A percentile compares a stretch with the other conserved stretches of the same genome.
phyloP scores from a whole-genome alignment of 345 rosid species.

The Populus pruinosa region DNA sequence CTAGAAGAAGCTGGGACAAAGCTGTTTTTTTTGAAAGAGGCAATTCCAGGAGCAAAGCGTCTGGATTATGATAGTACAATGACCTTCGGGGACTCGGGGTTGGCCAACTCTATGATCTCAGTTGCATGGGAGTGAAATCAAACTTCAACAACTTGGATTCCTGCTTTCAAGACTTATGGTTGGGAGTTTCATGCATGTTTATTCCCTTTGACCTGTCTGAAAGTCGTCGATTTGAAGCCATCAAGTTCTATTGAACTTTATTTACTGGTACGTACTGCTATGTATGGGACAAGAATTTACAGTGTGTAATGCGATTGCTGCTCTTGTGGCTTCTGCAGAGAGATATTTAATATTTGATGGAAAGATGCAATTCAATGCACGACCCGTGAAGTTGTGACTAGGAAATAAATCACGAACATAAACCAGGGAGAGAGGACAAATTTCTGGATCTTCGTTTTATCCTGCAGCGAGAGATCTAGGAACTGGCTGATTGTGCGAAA shows the following conservation, averaged over 20 bases:
- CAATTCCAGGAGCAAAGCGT: conserved; percentile 79
- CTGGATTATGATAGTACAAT: conserved; percentile 65
- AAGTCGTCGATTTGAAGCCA: not conserved
- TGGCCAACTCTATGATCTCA: conserved; percentile 82
- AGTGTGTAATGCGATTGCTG: not conserved
- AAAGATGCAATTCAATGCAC: not conserved
- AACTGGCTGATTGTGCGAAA: not conserved
- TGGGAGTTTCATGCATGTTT: not conserved
- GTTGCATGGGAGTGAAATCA: conserved; percentile 63
- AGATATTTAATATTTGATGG: not conserved
- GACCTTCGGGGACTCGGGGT: conserved; percentile 78
- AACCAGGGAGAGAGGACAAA: not conserved
- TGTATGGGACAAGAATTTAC: not conserved
- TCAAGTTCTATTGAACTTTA: not conserved
- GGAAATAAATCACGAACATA: not conserved
- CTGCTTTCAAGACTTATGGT: not conserved
- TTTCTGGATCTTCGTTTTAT: not conserved
- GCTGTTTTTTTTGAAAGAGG: conserved; percentile 71
- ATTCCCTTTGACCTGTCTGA: not conserved
- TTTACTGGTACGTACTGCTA: not conserved
- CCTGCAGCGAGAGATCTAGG: not conserved
- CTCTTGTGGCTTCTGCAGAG: not conserved
- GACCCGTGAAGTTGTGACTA: not conserved
- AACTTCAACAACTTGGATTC: not conserved
- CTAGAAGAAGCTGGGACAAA: conserved; percentile 55